Base-by-base conservation (phyloP, 164 flowering plant genomes). In the Kingdonia uniflora region DNA sequence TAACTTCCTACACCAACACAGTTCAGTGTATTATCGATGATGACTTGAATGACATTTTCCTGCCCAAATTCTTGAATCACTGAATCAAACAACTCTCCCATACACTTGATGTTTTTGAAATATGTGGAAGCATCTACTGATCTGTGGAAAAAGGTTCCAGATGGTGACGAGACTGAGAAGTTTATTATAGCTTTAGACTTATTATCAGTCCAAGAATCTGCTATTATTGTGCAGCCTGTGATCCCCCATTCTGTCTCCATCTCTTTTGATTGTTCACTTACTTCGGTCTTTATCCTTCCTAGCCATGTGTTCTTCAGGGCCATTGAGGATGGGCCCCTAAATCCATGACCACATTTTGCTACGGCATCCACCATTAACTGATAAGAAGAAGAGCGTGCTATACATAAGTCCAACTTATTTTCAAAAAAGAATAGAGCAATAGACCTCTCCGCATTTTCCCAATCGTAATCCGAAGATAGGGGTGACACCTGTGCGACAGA, bases 371-470 rank as follows among this genome's bases (percentile, higher is more conserved):
- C 64, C 96, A 91, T 85, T 45, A 40, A 57, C 62, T 85, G 95
- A 64, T 87, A 87, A 6, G 92, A 83, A 14, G 84, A 68, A 58
- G 97, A 87, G 24, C 84, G 87, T 6, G 97, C 96, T 14, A 80
- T 74, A 60, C 86, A 65, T 49, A 83, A 80, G 42, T 87, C 96
- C 68, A 91, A 63, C 72, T 81, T 81, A 68, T 85, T 91, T 61
- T 91, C 97, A 54, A 80, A 82, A 59, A 91, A 91, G 85, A 87
- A 91, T 19, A 85, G 55, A 56, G 92, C 97, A 59, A 91, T 79
- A 41, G 76, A 73, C 58, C 80, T 79, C 67, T 87, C 97, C 14
- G 86, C 96, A 66, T 70, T 76, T 66, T 87, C 97, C 45, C 71
- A 71, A 38, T 80, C 84, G 58, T 41, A 76, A 8, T 29, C 35